Base-by-base conservation (phyloP, 2,329 filamentous ascomycete species). In the Diaporthe sp. region DNA sequence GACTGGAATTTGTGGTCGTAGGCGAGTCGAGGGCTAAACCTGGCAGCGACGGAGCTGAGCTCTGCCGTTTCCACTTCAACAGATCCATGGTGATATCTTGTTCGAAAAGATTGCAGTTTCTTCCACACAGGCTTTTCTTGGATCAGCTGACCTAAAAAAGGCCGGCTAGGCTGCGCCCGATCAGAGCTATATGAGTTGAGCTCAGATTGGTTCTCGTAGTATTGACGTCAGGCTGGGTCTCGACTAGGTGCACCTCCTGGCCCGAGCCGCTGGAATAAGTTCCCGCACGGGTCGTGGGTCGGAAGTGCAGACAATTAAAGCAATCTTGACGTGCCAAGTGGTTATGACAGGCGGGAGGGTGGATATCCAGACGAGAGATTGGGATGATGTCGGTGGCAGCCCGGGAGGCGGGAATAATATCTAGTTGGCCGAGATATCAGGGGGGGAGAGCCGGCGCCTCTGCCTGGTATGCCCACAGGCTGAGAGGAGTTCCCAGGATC, bases 1-100 rank as follows among this genome's bases (percentile, higher is more conserved):
- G 75, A 56, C 76, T 72, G 30, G 73, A 72, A 73, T 72, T 75
- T 51, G 55, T 73, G 39, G 63, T 71, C 17, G 59, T 42, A 4
- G 77, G 75, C 32, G 72, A 76, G 35, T 79, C 78, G 7, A 75
- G 32, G 17, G 58, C 68, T 61, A 75, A 35, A 9, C 53, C 68
- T 56, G 73, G 70, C 5, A 76, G 73, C 37, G 75, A 75, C 30
- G 69, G 75, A 58, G 53, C 58, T 39, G 75, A 76, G 53, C 70
- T 75, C 59, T 75, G 75, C 59, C 75, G 70, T 53, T 68, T 76
- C 75, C 73, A 75, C 55, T 71, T 75, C n/a, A 75, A 51, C n/a
- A 73, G 10, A 55, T 76, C 75, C 75, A 76, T 76, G 8, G 22
- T 69, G 59, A 19, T 30, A 51, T 35, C 19, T 37, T 13, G 3